Evolutionary conservation across 2,329 filamentous ascomycete species (phyloP).

Genomic region (Alternaria novae-zelandiae): DNA sequence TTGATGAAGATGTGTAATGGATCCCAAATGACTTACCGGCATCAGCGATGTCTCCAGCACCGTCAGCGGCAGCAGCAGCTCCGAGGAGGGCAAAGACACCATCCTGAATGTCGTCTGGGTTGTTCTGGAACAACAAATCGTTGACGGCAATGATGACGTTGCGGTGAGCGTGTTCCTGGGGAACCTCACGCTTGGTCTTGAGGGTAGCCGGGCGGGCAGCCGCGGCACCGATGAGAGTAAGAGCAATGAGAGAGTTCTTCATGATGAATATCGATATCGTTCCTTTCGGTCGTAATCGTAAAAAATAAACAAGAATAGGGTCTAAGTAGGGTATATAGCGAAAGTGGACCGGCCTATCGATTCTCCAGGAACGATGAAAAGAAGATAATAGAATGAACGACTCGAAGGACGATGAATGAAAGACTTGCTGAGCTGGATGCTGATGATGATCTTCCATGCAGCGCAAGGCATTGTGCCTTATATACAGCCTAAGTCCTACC

Average conservation of each 20-base stretch:
- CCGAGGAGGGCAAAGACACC: constrained; percentile 62
- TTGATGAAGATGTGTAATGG: background rate
- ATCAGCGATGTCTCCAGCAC: constrained; percentile 58
- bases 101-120: constrained; percentile 58
- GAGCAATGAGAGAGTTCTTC: constrained; percentile 42
- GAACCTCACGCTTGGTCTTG: constrained; percentile 57
- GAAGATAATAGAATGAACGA: constrained; percentile 34
- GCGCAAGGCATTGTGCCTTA: constrained; percentile 32
- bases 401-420: constrained; percentile 31
- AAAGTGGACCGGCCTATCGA: constrained; percentile 45
- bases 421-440: constrained; percentile 30
- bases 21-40: constrained; percentile 35
- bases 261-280: constrained; percentile 27
- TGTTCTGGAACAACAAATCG: constrained; percentile 53
- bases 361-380: constrained; percentile 49
- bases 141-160: constrained; percentile 57
- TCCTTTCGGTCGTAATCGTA: constrained; percentile 5
- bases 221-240: constrained; percentile 39
- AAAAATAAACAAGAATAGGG: background rate
- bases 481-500: constrained; percentile 27
- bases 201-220: constrained; percentile 33
- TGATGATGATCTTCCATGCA: constrained; percentile 20
- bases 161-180: constrained; percentile 64
- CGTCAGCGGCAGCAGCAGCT: constrained; percentile 56
- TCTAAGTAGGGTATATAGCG: constrained; percentile 18